These are phyloP conservation scores for Funneliformis caledonium DNA, from an alignment of 371 early-diverging fungal species.

Conservation along the genomic window DNA sequence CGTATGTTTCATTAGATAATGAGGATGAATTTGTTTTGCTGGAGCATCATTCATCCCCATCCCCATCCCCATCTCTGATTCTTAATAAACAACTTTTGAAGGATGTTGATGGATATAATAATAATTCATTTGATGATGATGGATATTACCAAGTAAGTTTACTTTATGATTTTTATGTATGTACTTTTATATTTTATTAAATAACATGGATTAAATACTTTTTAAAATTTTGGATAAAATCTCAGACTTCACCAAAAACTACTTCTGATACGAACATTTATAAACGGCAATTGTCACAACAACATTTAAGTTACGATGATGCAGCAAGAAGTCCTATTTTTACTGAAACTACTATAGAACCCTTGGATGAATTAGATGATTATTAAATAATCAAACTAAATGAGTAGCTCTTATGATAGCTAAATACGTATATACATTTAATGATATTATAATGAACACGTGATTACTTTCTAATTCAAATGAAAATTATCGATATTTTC, in stretches of 20 bases:
- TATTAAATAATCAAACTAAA: no score
- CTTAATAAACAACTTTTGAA: not conserved
- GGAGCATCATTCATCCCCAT: no score
- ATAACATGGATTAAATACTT: not conserved
- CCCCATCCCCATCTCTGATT: conserved; percentile 14
- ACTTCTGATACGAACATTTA: conserved; percentile 15
- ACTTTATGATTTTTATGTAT: not conserved
- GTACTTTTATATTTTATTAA: not conserved
- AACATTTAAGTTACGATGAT: conserved; percentile 18
- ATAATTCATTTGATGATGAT: not conserved
- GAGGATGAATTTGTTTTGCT: conserved; percentile 1
- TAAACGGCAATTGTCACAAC: conserved; percentile 25
- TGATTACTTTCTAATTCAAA: no score
- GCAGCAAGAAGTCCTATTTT: conserved; percentile 29
- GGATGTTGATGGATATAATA: no score
- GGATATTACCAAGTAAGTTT: not conserved
- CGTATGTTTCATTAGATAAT: not conserved
- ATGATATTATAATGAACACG: no score
- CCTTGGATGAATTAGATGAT: not conserved
- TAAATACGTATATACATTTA: no score
- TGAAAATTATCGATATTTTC: no score
- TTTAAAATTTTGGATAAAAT: not conserved
- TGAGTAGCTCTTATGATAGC: no score
- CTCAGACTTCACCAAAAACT: not conserved
- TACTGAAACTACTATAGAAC: not conserved